A percentile compares a stretch with the other conserved stretches of the same genome.
Evolutionary conservation across 2,329 filamentous ascomycete genomes (phyloP).

Genomic region (Hypomyces rosellus): DNA sequence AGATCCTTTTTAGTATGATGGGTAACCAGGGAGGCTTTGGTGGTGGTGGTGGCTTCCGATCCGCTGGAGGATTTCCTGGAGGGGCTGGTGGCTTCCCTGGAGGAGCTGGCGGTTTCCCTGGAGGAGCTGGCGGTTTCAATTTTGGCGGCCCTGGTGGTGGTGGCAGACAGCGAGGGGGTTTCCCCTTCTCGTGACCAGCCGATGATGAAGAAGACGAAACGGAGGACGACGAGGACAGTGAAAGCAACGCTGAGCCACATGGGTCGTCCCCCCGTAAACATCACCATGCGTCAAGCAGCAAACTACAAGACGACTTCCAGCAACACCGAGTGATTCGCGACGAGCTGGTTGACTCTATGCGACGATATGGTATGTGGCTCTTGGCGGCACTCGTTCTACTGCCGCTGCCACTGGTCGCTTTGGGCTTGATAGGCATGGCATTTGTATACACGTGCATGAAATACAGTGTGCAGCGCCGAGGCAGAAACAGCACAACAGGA

Average conservation of each 20-base stretch:
- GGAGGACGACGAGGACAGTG: slow-evolving; percentile 28
- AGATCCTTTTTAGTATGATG: slow-evolving; percentile 82
- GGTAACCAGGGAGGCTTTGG: slow-evolving; percentile 56
- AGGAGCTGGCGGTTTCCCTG: slow-evolving; percentile 43
- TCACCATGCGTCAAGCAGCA: slow-evolving; percentile 15
- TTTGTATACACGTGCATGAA: slow-evolving; percentile 36
- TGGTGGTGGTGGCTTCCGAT: slow-evolving; percentile 46
- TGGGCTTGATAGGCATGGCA: slow-evolving; percentile 30
- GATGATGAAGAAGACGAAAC: slow-evolving; percentile 28
- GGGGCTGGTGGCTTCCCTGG: slow-evolving; percentile 45
- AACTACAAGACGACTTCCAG: slow-evolving; percentile 24
- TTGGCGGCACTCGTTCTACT: slow-evolving; percentile 42
- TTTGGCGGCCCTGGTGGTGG: slow-evolving; percentile 36
- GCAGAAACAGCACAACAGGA: slow-evolving; percentile 16
- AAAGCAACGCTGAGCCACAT: slow-evolving; percentile 13
- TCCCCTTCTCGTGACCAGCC: slow-evolving; percentile 46
- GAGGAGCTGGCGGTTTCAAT: slow-evolving; percentile 49
- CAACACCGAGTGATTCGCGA: slow-evolving; percentile 30
- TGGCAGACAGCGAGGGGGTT: slow-evolving; percentile 32
- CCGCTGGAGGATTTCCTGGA: slow-evolving; percentile 44
- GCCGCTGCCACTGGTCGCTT: slow-evolving; percentile 34
- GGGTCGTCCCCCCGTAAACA: slow-evolving; percentile 7
- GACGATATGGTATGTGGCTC: slow-evolving; percentile 35
- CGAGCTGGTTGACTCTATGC: slow-evolving; percentile 35
- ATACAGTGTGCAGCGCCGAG: slow-evolving; percentile 17